Evolutionary conservation across 2,329 filamentous ascomycete genomes (phyloP).

Genomic region (Nemania sp.): DNA sequence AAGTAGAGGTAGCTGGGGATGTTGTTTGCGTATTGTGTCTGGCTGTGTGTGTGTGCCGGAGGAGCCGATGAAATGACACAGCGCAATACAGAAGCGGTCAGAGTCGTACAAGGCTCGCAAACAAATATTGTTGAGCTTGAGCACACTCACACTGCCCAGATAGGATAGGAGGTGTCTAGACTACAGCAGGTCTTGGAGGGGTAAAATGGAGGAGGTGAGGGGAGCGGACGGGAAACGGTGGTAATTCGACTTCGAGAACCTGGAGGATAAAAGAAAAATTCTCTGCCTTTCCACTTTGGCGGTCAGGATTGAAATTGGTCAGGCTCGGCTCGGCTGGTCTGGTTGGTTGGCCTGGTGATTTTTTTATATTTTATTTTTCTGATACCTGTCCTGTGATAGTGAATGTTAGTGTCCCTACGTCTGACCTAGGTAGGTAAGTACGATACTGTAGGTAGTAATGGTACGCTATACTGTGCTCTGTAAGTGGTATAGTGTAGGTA

Average conservation of each 20-base stretch:
- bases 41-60: not conserved
- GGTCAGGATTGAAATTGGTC: slow-evolving; percentile 26
- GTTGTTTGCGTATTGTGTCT: not conserved
- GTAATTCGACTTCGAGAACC: not conserved
- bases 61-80: slow-evolving; percentile 8
- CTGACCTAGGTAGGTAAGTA: not conserved
- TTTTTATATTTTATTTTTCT: slow-evolving; percentile 2
- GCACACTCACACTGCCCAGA: slow-evolving; percentile 1
- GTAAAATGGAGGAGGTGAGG: slow-evolving; percentile 11
- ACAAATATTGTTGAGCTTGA: not conserved
- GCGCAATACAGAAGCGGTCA: not conserved
- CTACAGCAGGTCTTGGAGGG: slow-evolving; percentile 20
- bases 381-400: slow-evolving; percentile 11
- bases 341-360: slow-evolving; percentile 40
- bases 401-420: not conserved
- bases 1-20: not conserved
- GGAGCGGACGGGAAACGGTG: not conserved
- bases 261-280: slow-evolving; percentile 31
- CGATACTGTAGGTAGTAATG: not conserved
- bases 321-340: slow-evolving; percentile 12
- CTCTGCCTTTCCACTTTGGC: slow-evolving; percentile 34
- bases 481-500: not conserved
- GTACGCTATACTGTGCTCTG: not conserved
- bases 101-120: slow-evolving; percentile 10
- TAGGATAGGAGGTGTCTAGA: not conserved